Percentiles rank a stretch among this genome's conserved stretches.
Conservation (phyloP, 805 yeast genomes). For the Candida easanensis region DNA sequence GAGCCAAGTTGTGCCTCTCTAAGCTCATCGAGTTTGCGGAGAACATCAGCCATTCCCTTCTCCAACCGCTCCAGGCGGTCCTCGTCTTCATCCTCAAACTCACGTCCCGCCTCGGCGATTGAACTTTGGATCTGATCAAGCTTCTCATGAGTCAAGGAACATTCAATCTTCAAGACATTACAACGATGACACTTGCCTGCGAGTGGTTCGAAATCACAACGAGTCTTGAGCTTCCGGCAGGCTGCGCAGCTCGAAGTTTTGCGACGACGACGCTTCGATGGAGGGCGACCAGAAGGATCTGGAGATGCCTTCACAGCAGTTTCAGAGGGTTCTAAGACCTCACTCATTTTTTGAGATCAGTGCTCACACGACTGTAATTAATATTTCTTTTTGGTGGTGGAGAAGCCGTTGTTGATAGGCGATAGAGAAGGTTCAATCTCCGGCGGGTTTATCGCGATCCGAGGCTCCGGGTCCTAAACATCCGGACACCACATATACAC, state of each 20-base stretch:
- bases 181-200: conserved; percentile 52
- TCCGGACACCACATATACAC: no score
- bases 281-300: not conserved
- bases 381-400: no score
- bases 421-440: no score
- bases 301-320: not conserved
- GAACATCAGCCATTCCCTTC: conserved; percentile 24
- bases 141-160: conserved; percentile 41
- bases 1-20: not conserved
- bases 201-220: conserved; percentile 49
- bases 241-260: conserved; percentile 45
- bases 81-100: conserved; percentile 3
- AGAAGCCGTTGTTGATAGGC: no score
- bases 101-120: conserved; percentile 12
- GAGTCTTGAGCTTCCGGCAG: conserved; percentile 55
- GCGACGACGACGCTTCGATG: conserved; percentile 27
- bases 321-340: no score
- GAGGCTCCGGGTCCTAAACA: no score
- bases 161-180: conserved; percentile 41
- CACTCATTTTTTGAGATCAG: no score
- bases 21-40: conserved; percentile 24
- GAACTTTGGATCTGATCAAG: conserved; percentile 25
- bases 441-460: no score
- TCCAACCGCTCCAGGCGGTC: conserved; percentile 14
- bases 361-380: no score